Evolutionary conservation across 352 stramenopile genomes (phyloP).

Genomic region (Phytophthora cactorum): DNA sequence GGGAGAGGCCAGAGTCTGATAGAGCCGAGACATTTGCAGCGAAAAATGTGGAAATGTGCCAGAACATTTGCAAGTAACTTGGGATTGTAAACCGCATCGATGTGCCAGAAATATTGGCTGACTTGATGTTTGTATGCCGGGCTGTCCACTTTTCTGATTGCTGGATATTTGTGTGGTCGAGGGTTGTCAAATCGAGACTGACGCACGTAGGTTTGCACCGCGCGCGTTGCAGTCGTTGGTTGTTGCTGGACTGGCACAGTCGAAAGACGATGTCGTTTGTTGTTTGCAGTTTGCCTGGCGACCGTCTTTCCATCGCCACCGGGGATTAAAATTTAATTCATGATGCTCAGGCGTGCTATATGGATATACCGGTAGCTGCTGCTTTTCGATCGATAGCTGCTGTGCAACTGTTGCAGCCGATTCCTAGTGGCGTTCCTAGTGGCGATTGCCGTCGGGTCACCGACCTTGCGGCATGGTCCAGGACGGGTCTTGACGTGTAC

Average conservation of each 20-base stretch:
- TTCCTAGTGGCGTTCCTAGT: no score
- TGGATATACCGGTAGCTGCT: background rate
- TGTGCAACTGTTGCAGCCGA: no score
- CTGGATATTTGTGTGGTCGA: conserved; percentile 18
- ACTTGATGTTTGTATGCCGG: conserved; percentile 12
- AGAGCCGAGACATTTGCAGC: conserved; percentile 22
- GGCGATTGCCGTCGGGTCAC: no score
- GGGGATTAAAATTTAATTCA: background rate
- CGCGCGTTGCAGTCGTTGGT: conserved; percentile 19
- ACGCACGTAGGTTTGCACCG: conserved; percentile 9
- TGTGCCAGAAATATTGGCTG: conserved; percentile 16
- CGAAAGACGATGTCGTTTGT: conserved; percentile 26
- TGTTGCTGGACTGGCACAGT: conserved; percentile 2
- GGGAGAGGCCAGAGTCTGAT: conserved; percentile 16
- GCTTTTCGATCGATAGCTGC: background rate
- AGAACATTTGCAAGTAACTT: conserved; percentile 15
- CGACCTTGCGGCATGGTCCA: no score
- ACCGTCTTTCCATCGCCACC: background rate
- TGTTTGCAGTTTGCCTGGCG: background rate
- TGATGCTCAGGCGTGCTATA: background rate
- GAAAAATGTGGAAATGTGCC: conserved; percentile 13
- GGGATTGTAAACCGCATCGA: conserved; percentile 12
- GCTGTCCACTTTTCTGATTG: background rate
- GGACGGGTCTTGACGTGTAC: no score
- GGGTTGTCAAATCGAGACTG: conserved; percentile 21